phyloP scores from a whole-genome alignment of 805 yeast species.

The Saccharomycopsis capsularis region DNA sequence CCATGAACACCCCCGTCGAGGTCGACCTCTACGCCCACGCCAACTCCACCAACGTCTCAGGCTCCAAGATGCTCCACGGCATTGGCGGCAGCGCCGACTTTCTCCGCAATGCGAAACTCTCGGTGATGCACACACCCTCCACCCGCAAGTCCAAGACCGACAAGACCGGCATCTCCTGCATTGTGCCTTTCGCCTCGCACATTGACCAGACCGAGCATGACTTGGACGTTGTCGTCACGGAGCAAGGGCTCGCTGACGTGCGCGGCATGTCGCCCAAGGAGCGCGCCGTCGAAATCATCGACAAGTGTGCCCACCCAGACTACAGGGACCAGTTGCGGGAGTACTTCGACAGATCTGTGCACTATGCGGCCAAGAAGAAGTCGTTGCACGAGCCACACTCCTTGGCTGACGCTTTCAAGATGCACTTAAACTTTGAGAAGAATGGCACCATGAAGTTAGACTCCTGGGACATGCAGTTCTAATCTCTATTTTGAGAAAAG shows the following conservation, averaged over 20 bases:
- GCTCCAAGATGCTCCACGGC: conserved; percentile 96
- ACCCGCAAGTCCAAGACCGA: conserved; percentile 92
- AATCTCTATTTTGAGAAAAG: too few species aligned
- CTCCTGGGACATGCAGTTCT: conserved; percentile 48
- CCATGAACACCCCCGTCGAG: conserved; percentile 99
- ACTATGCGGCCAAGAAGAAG: conserved; percentile 65
- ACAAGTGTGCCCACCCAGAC: conserved; percentile 93
- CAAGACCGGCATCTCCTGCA: conserved; percentile 89
- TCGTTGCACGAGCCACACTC: conserved; percentile 92
- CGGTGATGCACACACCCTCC: conserved; percentile 97
- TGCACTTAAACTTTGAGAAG: conserved; percentile 85
- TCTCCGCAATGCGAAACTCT: conserved; percentile 90
- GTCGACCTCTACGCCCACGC: conserved; percentile 98
- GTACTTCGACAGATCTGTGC: conserved; percentile 78
- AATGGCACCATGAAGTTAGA: conserved; percentile 95
- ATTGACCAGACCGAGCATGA: conserved; percentile 98
- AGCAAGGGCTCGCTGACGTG: conserved; percentile 92
- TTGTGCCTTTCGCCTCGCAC: conserved; percentile 94
- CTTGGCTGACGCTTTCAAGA: conserved; percentile 83
- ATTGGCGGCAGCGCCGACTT: conserved; percentile 97
- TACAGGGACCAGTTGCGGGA: conserved; percentile 79
- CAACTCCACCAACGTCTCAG: conserved; percentile 93
- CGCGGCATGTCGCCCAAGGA: conserved; percentile 95
- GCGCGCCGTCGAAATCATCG: conserved; percentile 79
- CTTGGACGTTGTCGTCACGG: conserved; percentile 88